These are phyloP conservation scores for Sherardia arvensis DNA, from an alignment of 257 asterid species.

Conservation along the genomic window DNA sequence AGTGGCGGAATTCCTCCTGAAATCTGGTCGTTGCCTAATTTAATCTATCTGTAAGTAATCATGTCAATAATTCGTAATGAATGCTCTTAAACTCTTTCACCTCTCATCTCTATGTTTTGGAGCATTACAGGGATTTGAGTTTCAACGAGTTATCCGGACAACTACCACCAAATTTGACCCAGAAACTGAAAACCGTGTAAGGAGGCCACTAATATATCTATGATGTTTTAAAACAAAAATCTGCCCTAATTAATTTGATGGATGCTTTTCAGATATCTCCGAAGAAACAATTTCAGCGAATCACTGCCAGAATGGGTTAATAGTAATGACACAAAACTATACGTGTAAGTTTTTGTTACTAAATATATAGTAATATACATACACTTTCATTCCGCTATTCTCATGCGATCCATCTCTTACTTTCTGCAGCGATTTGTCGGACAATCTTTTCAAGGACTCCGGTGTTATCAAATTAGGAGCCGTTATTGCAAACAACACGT, in stretches of 20 bases:
- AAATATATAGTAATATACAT: no score
- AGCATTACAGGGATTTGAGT: slow-evolving; percentile 15
- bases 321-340: no score
- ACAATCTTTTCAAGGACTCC: no score
- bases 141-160: slow-evolving; percentile 13
- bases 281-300: neutral
- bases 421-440: no score
- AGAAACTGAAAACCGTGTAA: neutral
- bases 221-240: no score
- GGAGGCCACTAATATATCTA: no score
- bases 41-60: slow-evolving; percentile 6
- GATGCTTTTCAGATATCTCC: neutral
- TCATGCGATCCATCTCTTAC: no score
- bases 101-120: neutral
- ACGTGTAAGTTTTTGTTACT: no score
- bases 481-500: no score
- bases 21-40: neutral
- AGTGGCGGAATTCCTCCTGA: slow-evolving; percentile 7
- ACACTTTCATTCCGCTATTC: no score
- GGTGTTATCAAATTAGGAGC: no score
- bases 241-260: no score
- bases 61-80: neutral
- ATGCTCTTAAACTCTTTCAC: neutral
- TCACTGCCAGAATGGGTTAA: neutral
- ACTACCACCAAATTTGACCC: slow-evolving; percentile 4